Base-by-base conservation (phyloP, 2,329 filamentous ascomycete species). In the Penicillium sp. region DNA sequence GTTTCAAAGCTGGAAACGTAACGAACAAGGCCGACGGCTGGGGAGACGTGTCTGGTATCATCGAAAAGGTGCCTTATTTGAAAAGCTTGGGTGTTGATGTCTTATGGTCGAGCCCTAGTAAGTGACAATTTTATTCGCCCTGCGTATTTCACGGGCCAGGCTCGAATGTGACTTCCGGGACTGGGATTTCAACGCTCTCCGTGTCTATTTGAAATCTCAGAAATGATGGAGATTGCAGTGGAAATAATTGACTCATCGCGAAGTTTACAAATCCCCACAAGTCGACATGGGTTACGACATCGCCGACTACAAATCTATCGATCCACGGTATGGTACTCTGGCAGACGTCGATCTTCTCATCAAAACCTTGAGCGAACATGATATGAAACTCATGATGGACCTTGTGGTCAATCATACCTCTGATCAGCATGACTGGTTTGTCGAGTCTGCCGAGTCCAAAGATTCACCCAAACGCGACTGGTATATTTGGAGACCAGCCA, bases 371-470 rank as follows among this genome's bases (percentile, higher is more conserved):
- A 75, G 78, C 60, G 69, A 75, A 52, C 70, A 77, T 44, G 73
- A 69, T 11, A 79, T 81, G 77, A 79, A 76, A 55, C 57, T 80
- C 38, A 77, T 81, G 70, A 77, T 81, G 70, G 78, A 79, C 46
- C 66, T 80, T 11, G 76, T 78, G 1, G 69, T 77, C 44, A 79
- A 78, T 57, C 76, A 79, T 57, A 78, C 76, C 3, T 44, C 36
- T 9, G 43, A 49, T 61, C 78, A 88, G 68, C 86, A 89, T 63
- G 76, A 77, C 1, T 90, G 87, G 86, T 89, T 89, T 71, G 75
- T 81, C 39, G 82, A 88, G 66, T 86, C 84, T 4, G 76, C 82
- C 42, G 79, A 78, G 21, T 83, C 81, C 46, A 81, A 77, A 52
- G 74, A 80, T 57, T 85, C 77, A 65, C 77, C 83, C 1, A 74